Evolutionary conservation across 2,329 filamentous ascomycete genomes (phyloP).

Genomic region (Ascochyta lentis): DNA sequence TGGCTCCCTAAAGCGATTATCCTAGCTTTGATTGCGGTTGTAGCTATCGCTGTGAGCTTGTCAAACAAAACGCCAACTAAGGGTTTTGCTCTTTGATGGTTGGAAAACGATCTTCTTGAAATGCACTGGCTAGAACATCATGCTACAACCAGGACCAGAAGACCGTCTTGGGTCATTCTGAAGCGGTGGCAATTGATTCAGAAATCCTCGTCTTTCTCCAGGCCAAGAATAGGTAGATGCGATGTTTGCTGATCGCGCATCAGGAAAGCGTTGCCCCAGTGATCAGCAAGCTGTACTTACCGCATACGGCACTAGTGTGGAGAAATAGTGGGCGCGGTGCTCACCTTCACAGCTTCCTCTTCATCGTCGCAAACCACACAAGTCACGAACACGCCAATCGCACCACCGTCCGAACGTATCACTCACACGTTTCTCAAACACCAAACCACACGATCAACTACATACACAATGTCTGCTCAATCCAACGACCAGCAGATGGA

Average conservation of each 20-base stretch:
- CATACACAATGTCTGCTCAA: conserved; percentile 42
- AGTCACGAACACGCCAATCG: conserved; percentile 24
- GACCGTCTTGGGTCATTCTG: too few relatives aligned
- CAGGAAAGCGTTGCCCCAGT: conserved; percentile 24
- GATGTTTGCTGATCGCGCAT: conserved; percentile 25
- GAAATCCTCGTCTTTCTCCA: not conserved
- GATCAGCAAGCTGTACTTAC: conserved; percentile 6
- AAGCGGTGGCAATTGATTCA: too few relatives aligned
- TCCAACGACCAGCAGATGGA: conserved; percentile 47
- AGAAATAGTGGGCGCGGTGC: conserved; percentile 20
- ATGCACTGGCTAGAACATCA: too few relatives aligned
- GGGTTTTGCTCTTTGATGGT: too few relatives aligned
- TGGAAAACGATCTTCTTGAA: too few relatives aligned
- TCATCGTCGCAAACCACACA: conserved; percentile 32
- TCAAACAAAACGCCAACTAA: too few relatives aligned
- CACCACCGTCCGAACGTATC: conserved; percentile 16
- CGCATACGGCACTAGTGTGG: conserved; percentile 14
- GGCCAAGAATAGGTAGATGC: not conserved
- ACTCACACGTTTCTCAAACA: conserved; percentile 16
- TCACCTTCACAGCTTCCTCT: conserved; percentile 31
- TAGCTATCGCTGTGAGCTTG: too few relatives aligned
- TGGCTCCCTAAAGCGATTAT: too few relatives aligned
- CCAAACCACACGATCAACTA: conserved; percentile 10
- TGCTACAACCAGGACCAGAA: too few relatives aligned
- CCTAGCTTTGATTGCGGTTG: too few relatives aligned